These are phyloP conservation scores for Lentinula edodes DNA, from an alignment of 768 basidiomycete genomes.

Conservation along the genomic window DNA sequence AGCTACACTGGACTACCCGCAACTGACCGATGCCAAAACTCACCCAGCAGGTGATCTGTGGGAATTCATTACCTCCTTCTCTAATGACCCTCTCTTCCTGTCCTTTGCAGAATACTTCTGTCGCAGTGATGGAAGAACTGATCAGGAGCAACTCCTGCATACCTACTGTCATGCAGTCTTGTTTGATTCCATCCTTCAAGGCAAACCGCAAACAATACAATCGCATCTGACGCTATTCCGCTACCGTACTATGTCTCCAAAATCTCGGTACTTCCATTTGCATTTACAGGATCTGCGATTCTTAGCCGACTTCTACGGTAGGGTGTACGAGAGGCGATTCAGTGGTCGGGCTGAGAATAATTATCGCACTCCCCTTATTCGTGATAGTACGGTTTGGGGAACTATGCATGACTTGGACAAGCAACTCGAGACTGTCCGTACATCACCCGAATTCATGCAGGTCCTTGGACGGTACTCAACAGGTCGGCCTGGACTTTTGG, in stretches of 20 bases:
- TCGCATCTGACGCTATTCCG: conserved; percentile 69
- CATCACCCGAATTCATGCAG: conserved; percentile 30
- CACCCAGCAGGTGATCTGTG: conserved; percentile 72
- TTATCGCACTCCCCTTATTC: conserved; percentile 58
- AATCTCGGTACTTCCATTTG: conserved; percentile 58
- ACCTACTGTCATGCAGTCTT: conserved; percentile 71
- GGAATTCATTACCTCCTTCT: conserved; percentile 84
- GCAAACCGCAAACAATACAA: conserved; percentile 77
- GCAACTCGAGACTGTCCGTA: conserved; percentile 43
- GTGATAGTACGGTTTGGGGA: conserved; percentile 67
- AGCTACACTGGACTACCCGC: conserved; percentile 81
- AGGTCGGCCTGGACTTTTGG: conserved; percentile 34
- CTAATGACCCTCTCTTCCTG: conserved; percentile 73
- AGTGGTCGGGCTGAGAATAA: conserved; percentile 68
- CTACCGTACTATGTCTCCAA: conserved; percentile 56
- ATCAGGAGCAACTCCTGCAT: conserved; percentile 57
- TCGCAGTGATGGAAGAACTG: conserved; percentile 52
- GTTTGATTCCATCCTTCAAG: conserved; percentile 86
- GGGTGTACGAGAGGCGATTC: conserved; percentile 69
- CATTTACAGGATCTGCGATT: conserved; percentile 71
- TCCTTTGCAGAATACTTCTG: conserved; percentile 80
- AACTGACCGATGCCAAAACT: conserved; percentile 57
- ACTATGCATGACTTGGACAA: conserved; percentile 59
- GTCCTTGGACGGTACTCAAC: conserved; percentile 51
- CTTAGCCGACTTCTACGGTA: conserved; percentile 70